phyloP scores from a whole-genome alignment of 228 moss, liverwort and hornwort genomes.

The Sphagnum magellanicum region DNA sequence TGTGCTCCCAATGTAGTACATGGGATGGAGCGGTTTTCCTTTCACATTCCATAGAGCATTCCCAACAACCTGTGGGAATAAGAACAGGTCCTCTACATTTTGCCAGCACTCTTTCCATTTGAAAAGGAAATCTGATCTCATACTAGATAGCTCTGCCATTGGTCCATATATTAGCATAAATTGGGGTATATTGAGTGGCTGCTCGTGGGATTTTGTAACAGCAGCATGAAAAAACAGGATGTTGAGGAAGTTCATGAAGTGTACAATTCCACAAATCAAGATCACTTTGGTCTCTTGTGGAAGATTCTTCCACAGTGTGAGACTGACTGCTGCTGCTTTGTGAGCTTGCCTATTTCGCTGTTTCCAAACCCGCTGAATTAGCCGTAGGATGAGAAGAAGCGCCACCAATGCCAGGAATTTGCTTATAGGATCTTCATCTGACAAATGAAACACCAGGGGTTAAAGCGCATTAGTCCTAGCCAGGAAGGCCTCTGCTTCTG shows the following conservation, averaged over 20 bases:
- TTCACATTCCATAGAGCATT: conserved; percentile 30
- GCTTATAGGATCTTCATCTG: conserved; percentile 18
- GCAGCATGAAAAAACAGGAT: conserved; percentile 18
- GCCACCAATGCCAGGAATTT: conserved; percentile 41
- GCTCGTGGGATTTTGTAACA: conserved; percentile 6
- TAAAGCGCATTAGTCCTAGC: conserved; percentile 13
- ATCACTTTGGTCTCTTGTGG: conserved; percentile 29
- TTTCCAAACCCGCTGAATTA: conserved; percentile 46
- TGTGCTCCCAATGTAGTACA: conserved; percentile 37
- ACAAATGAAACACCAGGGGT: conserved; percentile 10
- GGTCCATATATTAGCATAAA: too few species aligned
- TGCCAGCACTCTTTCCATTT: conserved; percentile 32
- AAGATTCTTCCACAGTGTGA: not conserved
- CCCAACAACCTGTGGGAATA: conserved; percentile 44
- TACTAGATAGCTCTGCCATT: not conserved
- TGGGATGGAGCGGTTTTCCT: conserved; percentile 35
- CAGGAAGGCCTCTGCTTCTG: conserved; percentile 28
- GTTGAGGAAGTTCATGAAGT: conserved; percentile 25
- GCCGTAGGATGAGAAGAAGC: conserved; percentile 29
- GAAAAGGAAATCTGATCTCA: too few species aligned
- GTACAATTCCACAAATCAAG: conserved; percentile 24
- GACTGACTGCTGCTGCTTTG: conserved; percentile 7
- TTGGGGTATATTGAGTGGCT: not conserved
- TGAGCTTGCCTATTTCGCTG: conserved; percentile 5
- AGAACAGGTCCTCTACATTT: conserved; percentile 46